Evolutionary conservation across 768 basidiomycete species (phyloP).

Genomic region (Lactifluus piperatus): DNA sequence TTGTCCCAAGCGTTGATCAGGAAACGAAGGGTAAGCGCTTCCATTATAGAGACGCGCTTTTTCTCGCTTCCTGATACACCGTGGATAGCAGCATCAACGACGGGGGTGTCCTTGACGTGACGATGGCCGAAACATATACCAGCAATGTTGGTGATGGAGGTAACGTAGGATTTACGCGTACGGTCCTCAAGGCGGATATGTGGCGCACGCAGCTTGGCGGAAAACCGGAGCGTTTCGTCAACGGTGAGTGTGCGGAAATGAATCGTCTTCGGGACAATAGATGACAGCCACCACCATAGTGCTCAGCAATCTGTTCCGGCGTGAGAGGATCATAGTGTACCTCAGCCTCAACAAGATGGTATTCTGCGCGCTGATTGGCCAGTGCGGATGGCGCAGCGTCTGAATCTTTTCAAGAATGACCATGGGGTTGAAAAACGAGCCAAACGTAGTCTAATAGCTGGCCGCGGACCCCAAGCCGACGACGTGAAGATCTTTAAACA

Average conservation of each 20-base stretch:
- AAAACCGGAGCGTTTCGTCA: conserved; percentile 63
- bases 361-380: conserved; percentile 67
- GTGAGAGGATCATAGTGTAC: conserved; percentile 71
- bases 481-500: conserved; percentile 50
- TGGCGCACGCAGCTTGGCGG: conserved; percentile 60
- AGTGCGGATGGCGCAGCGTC: conserved; percentile 51
- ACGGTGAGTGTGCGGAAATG: conserved; percentile 83
- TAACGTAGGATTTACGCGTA: conserved; percentile 36
- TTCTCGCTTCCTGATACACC: conserved; percentile 74
- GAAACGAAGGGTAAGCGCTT: conserved; percentile 54
- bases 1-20: conserved; percentile 72
- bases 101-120: conserved; percentile 60
- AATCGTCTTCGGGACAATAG: conserved; percentile 77
- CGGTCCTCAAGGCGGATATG: conserved; percentile 38
- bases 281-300: conserved; percentile 70
- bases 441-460: conserved; percentile 49
- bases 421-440: conserved; percentile 50
- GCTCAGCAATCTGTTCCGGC: conserved; percentile 50
- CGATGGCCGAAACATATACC: conserved; percentile 67
- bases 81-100: conserved; percentile 69
- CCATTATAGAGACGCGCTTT: conserved; percentile 77
- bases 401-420: conserved; percentile 37
- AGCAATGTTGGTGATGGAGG: conserved; percentile 42
- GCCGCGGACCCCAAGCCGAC: conserved; percentile 50
- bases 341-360: conserved; percentile 55